Evolutionary conservation across 1,284 basidiomycete genomes (phyloP).

Genomic region (Ceratobasidium sp.): DNA sequence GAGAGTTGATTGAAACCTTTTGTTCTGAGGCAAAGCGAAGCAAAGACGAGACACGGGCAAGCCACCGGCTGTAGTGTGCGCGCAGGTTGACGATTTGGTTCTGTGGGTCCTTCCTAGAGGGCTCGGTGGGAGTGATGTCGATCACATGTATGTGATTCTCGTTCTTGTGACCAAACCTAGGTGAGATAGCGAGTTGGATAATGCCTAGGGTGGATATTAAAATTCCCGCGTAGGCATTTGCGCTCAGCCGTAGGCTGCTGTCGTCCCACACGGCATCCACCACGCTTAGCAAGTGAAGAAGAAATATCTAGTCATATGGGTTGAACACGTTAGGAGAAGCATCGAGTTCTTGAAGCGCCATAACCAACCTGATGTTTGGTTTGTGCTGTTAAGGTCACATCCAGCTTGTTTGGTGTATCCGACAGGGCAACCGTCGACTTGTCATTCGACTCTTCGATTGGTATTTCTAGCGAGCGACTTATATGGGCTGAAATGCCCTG

Average conservation of each 20-base stretch:
- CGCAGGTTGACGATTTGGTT: not conserved
- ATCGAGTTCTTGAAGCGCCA: not conserved
- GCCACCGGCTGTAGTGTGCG: slow-evolving; percentile 3
- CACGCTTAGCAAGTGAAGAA: not conserved
- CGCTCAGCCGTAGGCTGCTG: not conserved
- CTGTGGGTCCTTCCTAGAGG: not conserved
- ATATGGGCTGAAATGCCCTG: not conserved
- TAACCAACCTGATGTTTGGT: not conserved
- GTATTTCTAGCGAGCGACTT: not conserved
- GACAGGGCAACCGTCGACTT: not conserved
- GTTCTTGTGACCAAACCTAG: not conserved
- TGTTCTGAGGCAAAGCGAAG: not conserved
- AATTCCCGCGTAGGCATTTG: not conserved
- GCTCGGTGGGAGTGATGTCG: not conserved
- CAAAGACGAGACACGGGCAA: not conserved
- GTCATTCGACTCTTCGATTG: not conserved
- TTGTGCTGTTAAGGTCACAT: no score
- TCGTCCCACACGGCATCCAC: not conserved
- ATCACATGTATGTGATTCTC: not conserved
- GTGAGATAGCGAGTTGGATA: not conserved
- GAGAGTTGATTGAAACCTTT: not conserved
- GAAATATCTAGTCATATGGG: not conserved
- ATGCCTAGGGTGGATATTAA: not conserved
- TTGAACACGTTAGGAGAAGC: not conserved
- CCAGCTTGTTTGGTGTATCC: no score